These are phyloP conservation scores for Gaeumannomyces tritici DNA, from an alignment of 2,329 filamentous ascomycete species.

Conservation along the genomic window DNA sequence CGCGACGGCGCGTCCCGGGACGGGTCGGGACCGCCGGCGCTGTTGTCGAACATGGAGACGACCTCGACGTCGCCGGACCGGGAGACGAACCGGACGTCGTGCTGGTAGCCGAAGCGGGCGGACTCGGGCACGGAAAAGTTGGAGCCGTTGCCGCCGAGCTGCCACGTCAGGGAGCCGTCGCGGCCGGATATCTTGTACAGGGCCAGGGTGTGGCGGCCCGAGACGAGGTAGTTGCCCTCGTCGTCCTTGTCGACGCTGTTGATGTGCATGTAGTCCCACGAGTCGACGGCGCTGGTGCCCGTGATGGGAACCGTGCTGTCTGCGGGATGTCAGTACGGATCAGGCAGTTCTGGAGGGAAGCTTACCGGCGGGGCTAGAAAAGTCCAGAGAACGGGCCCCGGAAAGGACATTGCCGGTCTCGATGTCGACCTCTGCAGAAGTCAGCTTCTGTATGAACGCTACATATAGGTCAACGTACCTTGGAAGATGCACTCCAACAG, in stretches of 20 bases:
- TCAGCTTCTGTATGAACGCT: no score
- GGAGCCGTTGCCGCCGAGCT: constrained; percentile 30
- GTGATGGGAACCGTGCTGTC: constrained; percentile 25
- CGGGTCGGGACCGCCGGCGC: constrained; percentile 31
- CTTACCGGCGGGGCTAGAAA: constrained; percentile 39
- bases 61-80: constrained; percentile 25
- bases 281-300: constrained; percentile 16
- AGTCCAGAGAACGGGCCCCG: constrained; percentile 48
- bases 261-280: constrained; percentile 42
- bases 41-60: constrained; percentile 41
- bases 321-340: constrained; percentile 23
- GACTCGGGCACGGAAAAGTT: constrained; percentile 26
- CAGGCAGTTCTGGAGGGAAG: constrained; percentile 11
- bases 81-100: constrained; percentile 34
- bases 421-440: constrained; percentile 29
- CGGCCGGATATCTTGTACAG: constrained; percentile 31
- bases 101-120: constrained; percentile 31
- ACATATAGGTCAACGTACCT: background rate
- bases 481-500: constrained; percentile 45
- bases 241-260: constrained; percentile 37
- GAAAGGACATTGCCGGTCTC: constrained; percentile 45
- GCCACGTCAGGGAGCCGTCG: constrained; percentile 34
- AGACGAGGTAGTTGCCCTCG: constrained; percentile 35
- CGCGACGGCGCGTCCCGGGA: constrained; percentile 21
- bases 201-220: constrained; percentile 28